Conservation (phyloP, 148 eudicot species). For the Polygonum maritimum region DNA sequence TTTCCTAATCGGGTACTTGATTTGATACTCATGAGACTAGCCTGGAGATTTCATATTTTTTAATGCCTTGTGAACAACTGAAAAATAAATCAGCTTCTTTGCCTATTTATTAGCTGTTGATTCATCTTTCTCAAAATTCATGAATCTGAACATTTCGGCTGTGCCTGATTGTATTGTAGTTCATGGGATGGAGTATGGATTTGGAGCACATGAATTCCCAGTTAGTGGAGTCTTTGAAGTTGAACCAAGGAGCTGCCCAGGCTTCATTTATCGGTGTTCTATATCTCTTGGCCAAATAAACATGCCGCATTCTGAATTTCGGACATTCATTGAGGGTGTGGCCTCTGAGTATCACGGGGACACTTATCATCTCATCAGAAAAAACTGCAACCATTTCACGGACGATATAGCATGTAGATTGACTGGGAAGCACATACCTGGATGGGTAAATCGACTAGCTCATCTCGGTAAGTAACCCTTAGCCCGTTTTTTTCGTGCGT, state of each 20-base stretch:
- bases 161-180: conserved; percentile 24
- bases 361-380: conserved; percentile 73
- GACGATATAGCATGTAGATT: conserved; percentile 54
- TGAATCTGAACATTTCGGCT: background rate
- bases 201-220: conserved; percentile 78
- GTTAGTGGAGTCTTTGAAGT: conserved; percentile 84
- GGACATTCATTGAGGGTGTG: conserved; percentile 46
- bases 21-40: too few relatives aligned
- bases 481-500: background rate
- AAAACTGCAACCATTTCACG: conserved; percentile 84
- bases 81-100: background rate
- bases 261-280: conserved; percentile 64
- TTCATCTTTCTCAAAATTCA: background rate
- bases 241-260: conserved; percentile 78
- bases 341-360: conserved; percentile 85
- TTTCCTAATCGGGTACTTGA: too few relatives aligned
- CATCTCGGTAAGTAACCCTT: conserved; percentile 39
- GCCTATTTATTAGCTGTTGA: background rate
- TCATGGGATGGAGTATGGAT: conserved; percentile 87
- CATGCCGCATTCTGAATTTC: conserved; percentile 59
- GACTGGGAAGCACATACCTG: conserved; percentile 65
- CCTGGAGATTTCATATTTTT: background rate
- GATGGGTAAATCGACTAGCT: conserved; percentile 90
- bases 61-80: background rate
- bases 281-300: conserved; percentile 44